Percentiles rank a stretch among this genome's conserved stretches.
Conservation (phyloP, 352 stramenopile species). For the Globisporangium ultimum region DNA sequence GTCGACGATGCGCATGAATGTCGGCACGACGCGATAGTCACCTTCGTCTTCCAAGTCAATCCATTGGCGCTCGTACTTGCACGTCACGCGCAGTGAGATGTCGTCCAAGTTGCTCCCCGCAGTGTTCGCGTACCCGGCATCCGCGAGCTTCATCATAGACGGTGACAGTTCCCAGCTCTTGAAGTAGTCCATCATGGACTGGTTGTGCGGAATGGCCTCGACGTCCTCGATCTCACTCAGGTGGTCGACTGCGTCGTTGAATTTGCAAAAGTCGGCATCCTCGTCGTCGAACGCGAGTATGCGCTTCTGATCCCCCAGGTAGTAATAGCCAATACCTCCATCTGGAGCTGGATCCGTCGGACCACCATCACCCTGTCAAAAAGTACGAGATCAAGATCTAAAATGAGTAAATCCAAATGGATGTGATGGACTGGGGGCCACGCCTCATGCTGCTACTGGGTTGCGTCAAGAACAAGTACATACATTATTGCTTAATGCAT, state of each 20-base stretch:
- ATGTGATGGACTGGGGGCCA: too few species aligned
- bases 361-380: conserved; percentile 63
- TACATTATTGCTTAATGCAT: not conserved
- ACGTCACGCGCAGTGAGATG: conserved; percentile 79
- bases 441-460: too few species aligned
- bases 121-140: conserved; percentile 80
- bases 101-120: conserved; percentile 60
- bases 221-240: conserved; percentile 68
- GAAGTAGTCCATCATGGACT: conserved; percentile 84
- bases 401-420: not conserved
- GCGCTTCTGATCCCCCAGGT: conserved; percentile 81
- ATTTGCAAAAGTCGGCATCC: conserved; percentile 68
- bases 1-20: conserved; percentile 66
- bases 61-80: conserved; percentile 81
- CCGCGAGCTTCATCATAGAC: conserved; percentile 82
- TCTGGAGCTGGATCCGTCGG: conserved; percentile 67
- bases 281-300: conserved; percentile 72
- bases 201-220: conserved; percentile 47
- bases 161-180: conserved; percentile 43
- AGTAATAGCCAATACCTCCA: conserved; percentile 83
- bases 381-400: conserved; percentile 5
- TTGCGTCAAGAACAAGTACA: too few species aligned
- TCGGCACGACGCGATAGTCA: conserved; percentile 70
- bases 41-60: conserved; percentile 79
- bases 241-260: conserved; percentile 58